These are phyloP conservation scores for Rhizopus stolonifer DNA, from an alignment of 371 early-diverging fungal species.

Conservation along the genomic window DNA sequence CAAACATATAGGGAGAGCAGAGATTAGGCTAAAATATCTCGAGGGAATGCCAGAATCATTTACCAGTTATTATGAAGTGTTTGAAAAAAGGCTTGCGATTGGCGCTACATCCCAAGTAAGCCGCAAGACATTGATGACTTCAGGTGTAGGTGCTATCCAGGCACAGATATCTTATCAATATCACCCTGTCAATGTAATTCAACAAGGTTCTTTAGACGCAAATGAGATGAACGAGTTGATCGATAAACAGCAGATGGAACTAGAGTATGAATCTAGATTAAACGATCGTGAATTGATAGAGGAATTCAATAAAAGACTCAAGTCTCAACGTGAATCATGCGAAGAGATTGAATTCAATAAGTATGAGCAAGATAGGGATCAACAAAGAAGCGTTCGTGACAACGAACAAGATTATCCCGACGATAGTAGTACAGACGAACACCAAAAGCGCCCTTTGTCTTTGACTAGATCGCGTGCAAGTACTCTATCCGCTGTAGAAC, in stretches of 20 bases:
- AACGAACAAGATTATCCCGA: constrained; percentile 22
- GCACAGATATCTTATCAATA: constrained; percentile 57
- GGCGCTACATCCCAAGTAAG: constrained; percentile 61
- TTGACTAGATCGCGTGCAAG: constrained; percentile 15
- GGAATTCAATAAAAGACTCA: constrained; percentile 28
- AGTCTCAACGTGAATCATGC: constrained; percentile 24
- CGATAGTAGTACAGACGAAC: constrained; percentile 12
- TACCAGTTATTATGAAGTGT: constrained; percentile 70
- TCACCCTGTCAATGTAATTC: constrained; percentile 31
- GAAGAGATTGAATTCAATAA: constrained; percentile 29
- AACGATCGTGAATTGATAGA: constrained; percentile 22
- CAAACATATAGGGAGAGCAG: constrained; percentile 67
- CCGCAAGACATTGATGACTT: constrained; percentile 47
- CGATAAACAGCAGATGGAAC: constrained; percentile 31
- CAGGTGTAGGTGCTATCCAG: constrained; percentile 68
- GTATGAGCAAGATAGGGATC: constrained; percentile 20
- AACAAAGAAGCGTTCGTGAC: neutral
- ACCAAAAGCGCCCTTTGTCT: constrained; percentile 13
- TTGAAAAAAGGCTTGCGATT: constrained; percentile 60
- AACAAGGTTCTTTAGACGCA: constrained; percentile 1
- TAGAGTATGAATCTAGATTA: neutral
- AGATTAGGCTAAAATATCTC: constrained; percentile 61
- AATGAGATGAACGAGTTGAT: constrained; percentile 23
- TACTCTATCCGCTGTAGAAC: constrained; percentile 2
- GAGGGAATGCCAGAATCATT: constrained; percentile 69